Percentiles rank a stretch among this genome's conserved stretches.
Evolutionary conservation across 139 green algal genomes (phyloP).

Genomic region (Pleodorina starrii): DNA sequence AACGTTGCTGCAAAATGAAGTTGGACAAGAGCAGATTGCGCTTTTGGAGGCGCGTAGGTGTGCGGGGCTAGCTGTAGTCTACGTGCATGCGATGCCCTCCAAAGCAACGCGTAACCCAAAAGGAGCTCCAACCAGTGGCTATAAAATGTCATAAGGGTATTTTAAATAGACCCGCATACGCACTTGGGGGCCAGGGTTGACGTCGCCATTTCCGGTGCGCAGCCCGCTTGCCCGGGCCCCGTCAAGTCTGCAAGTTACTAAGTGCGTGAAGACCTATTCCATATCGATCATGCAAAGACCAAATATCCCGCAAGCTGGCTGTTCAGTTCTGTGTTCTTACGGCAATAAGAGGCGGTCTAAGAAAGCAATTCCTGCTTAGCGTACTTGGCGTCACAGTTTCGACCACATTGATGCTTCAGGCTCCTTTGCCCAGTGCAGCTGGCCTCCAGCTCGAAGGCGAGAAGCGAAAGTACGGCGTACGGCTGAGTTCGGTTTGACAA

Average conservation of each 20-base stretch:
- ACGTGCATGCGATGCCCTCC: conserved; percentile 5
- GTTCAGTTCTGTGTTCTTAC: conserved; percentile 9
- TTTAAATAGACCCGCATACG: too few species aligned
- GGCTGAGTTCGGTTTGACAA: too few species aligned
- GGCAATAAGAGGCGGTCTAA: background rate
- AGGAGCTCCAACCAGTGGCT: too few species aligned
- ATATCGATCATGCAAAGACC: background rate
- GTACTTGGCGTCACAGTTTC: too few species aligned
- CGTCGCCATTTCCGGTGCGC: conserved; percentile 22
- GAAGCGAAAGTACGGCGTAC: too few species aligned
- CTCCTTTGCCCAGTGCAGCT: too few species aligned
- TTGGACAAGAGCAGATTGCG: too few species aligned
- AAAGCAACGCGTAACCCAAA: background rate
- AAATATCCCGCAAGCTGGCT: background rate
- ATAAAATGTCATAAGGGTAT: too few species aligned
- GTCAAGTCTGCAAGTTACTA: background rate
- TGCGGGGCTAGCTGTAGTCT: background rate
- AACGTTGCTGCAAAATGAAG: too few species aligned
- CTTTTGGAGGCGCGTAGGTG: too few species aligned
- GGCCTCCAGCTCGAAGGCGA: too few species aligned
- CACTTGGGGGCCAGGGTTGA: conserved; percentile 40
- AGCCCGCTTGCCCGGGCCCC: conserved; percentile 2
- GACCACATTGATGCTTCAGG: too few species aligned
- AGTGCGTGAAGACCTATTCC: background rate
- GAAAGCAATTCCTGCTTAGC: background rate